phyloP scores from a whole-genome alignment of 495 filamentous ascomycete genomes.

The Clohesyomyces aquaticus region DNA sequence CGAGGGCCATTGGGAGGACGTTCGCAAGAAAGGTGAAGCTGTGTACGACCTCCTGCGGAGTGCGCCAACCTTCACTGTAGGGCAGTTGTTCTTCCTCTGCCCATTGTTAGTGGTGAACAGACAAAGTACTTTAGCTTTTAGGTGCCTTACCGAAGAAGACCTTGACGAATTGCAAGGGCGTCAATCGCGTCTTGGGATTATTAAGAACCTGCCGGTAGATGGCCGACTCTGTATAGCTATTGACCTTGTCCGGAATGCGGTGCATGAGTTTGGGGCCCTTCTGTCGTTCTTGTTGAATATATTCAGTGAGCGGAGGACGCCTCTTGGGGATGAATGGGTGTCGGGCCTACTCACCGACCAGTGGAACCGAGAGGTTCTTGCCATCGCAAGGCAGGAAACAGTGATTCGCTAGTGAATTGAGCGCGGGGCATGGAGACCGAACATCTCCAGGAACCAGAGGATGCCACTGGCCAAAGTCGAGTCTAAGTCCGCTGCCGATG shows the following conservation, averaged over 20 bases:
- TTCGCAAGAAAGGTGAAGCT: background rate
- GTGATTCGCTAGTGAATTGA: constrained; percentile 45
- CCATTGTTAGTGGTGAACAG: no score
- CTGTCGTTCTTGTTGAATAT: constrained; percentile 37
- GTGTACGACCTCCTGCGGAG: background rate
- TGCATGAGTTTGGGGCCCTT: constrained; percentile 34
- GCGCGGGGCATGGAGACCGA: constrained; percentile 41
- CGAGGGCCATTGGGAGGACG: background rate
- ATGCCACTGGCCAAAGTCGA: constrained; percentile 13
- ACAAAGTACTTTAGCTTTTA: no score
- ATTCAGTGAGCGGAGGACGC: constrained; percentile 33
- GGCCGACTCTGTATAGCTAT: constrained; percentile 38
- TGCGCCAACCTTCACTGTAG: background rate
- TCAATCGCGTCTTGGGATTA: constrained; percentile 24
- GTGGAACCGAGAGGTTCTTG: constrained; percentile 28
- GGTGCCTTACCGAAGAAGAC: constrained; percentile 39
- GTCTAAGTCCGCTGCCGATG: background rate
- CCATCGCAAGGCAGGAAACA: constrained; percentile 39
- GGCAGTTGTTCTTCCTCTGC: background rate
- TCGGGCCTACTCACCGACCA: constrained; percentile 27
- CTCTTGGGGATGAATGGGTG: constrained; percentile 18
- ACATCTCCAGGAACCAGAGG: constrained; percentile 24
- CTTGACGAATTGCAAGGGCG: constrained; percentile 35
- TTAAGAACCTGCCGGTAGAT: constrained; percentile 36
- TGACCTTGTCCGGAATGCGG: constrained; percentile 25